phyloP scores from a whole-genome alignment of 441 rosid species.

The Adansonia gregorii region DNA sequence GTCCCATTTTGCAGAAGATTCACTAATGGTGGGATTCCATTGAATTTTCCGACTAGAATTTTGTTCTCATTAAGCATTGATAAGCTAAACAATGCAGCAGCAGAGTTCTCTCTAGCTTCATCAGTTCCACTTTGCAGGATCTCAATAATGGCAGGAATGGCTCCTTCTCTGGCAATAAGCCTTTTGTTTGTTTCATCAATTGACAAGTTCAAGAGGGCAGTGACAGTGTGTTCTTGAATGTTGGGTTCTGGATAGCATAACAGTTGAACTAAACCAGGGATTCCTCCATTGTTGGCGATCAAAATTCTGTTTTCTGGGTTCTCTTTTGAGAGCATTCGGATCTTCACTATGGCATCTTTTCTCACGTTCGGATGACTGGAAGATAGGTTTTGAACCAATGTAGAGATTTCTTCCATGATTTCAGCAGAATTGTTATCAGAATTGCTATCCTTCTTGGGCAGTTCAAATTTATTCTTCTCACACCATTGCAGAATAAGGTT shows the following conservation, averaged over 20 bases:
- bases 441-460: constrained; percentile 46
- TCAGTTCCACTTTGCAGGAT: constrained; percentile 51
- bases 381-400: constrained; percentile 45
- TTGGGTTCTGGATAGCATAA: constrained; percentile 46
- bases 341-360: constrained; percentile 46
- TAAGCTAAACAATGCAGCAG: constrained; percentile 64
- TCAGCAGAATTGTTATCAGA: constrained; percentile 33
- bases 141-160: constrained; percentile 56
- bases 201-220: constrained; percentile 64
- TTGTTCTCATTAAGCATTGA: constrained; percentile 67
- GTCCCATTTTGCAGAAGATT: constrained; percentile 54
- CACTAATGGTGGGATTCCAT: constrained; percentile 64
- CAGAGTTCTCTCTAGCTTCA: constrained; percentile 63
- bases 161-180: constrained; percentile 58
- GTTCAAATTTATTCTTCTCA: constrained; percentile 49
- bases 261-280: constrained; percentile 50
- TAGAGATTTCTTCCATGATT: constrained; percentile 45
- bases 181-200: constrained; percentile 61
- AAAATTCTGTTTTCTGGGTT: constrained; percentile 56
- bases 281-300: constrained; percentile 54
- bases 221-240: constrained; percentile 64
- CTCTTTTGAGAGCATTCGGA: constrained; percentile 63
- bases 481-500: constrained; percentile 71
- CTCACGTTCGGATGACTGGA: constrained; percentile 37
- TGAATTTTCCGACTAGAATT: constrained; percentile 44